A percentile compares a stretch with the other conserved stretches of the same genome.
Conservation (phyloP, 371 early-diverging fungal species). For the Rhizopus delemar region DNA sequence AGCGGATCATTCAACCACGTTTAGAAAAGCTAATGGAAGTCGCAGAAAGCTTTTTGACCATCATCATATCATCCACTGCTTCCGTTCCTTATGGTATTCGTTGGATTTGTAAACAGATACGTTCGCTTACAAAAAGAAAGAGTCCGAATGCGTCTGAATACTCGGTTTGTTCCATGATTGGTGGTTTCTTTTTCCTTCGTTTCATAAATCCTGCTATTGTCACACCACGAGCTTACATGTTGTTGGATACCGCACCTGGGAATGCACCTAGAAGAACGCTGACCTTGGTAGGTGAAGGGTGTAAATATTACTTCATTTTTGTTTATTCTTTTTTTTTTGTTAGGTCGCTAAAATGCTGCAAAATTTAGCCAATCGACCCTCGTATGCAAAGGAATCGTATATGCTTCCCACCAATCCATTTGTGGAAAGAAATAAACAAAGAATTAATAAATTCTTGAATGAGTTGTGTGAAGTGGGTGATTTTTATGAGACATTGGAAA, state of each 20-base stretch:
- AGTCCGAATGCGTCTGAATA: conserved; percentile 88
- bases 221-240: conserved; percentile 92
- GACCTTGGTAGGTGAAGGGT: conserved; percentile 56
- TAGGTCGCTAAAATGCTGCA: conserved; percentile 86
- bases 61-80: conserved; percentile 79
- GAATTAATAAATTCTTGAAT: conserved; percentile 82
- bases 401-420: conserved; percentile 87
- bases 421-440: conserved; percentile 80
- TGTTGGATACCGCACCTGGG: conserved; percentile 81
- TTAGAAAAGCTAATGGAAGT: conserved; percentile 81
- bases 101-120: conserved; percentile 98
- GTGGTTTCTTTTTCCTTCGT: conserved; percentile 95
- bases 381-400: conserved; percentile 86
- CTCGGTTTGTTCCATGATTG: conserved; percentile 91
- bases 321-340: too few species aligned
- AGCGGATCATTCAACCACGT: conserved; percentile 80
- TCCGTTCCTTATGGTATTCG: conserved; percentile 94
- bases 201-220: conserved; percentile 98
- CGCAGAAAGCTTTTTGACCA: conserved; percentile 78
- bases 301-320: too few species aligned
- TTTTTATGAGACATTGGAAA: conserved; percentile 91
- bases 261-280: conserved; percentile 84
- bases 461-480: conserved; percentile 92
- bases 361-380: conserved; percentile 90
- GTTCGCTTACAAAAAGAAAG: conserved; percentile 87